Evolutionary conservation across 306 rosid genomes (phyloP), one percentile per base, ranked within the genome.

Genomic region (Citrullus mucosospermus): DNA sequence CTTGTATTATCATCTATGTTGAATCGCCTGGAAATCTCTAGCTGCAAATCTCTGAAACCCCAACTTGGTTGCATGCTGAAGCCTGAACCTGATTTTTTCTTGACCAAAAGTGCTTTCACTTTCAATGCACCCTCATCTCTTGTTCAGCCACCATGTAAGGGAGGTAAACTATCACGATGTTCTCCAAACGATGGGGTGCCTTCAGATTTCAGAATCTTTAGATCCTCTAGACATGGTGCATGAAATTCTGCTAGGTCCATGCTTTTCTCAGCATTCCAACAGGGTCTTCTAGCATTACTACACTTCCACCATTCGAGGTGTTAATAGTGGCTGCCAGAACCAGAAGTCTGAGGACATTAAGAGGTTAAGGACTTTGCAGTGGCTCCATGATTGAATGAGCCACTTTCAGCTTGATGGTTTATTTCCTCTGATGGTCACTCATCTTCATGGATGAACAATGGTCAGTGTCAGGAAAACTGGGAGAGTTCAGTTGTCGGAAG

Each of bases 61-160:
- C 86, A 87, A 9, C 75, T 73, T 32, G 83, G 77, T 55, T 78
- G 90, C 87, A 86, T 41, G 82, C 88, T 87, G 61, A 34, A 34
- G 38, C 38, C 38, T 34, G 3, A 88, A 88, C 25, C 88, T 32
- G 10, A 83, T 87, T 20, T 90, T 88, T 50, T 87, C 89, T 32
- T 88, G 89, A 8, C 84, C 88, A 46, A 87, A 82, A 43, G 88
- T 89, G 16, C 90, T 72, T 91, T 91, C 20, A 89, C 93, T 54
- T 86, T 79, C 9, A 85, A 78, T 57, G 83, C 83, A 63, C 44
- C 44, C 41, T 9, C 69, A 39, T 77, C 83, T 32, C 80, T 80
- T 14, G 70, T 57, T 44, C 78, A 20, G 69, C 62, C 65, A 48
- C 69, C 69, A 10, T 51, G 55, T 50, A 79, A 71, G 22, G 83